A percentile compares a stretch with the other conserved stretches of the same genome.
Conservation (phyloP, 257 asterid species). For the Gentiana macrophylla region DNA sequence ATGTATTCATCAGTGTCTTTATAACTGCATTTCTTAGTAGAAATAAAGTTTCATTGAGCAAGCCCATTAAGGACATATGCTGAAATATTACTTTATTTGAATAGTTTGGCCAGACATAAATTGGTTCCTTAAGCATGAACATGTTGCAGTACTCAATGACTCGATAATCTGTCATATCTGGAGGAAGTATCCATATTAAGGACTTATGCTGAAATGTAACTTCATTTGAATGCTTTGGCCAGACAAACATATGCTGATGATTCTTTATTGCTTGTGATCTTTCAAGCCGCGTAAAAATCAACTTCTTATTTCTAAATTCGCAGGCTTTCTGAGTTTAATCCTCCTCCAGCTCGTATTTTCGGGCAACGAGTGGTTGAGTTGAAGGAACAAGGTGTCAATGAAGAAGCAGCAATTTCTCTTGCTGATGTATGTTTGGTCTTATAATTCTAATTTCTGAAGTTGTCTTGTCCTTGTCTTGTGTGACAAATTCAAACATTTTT, state of each 20-base stretch:
- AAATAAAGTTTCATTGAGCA: too few relatives aligned
- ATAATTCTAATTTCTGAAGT: background rate
- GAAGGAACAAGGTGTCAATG: slow-evolving; percentile 63
- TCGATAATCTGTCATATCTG: too few relatives aligned
- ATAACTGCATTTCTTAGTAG: too few relatives aligned
- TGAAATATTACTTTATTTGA: too few relatives aligned
- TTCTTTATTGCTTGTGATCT: background rate
- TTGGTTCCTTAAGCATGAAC: too few relatives aligned
- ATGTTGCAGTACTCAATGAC: too few relatives aligned
- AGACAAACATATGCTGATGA: background rate
- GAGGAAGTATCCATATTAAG: too few relatives aligned
- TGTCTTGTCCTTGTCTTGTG: background rate
- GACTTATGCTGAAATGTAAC: slow-evolving; percentile 1
- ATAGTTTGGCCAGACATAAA: too few relatives aligned
- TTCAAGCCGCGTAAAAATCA: background rate
- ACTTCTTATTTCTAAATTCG: background rate
- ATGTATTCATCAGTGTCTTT: too few relatives aligned
- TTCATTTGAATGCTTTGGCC: background rate
- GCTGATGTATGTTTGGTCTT: slow-evolving; percentile 55
- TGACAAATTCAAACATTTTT: background rate
- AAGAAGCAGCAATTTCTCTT: slow-evolving; percentile 51
- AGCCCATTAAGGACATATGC: too few relatives aligned
- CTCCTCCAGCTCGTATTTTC: slow-evolving; percentile 75
- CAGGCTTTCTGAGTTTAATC: slow-evolving; percentile 63
- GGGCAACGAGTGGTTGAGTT: slow-evolving; percentile 83